Evolutionary conservation across 2,329 filamentous ascomycete species (phyloP), one percentile per base, ranked within the genome.

Genomic region (Periconia sp.): DNA sequence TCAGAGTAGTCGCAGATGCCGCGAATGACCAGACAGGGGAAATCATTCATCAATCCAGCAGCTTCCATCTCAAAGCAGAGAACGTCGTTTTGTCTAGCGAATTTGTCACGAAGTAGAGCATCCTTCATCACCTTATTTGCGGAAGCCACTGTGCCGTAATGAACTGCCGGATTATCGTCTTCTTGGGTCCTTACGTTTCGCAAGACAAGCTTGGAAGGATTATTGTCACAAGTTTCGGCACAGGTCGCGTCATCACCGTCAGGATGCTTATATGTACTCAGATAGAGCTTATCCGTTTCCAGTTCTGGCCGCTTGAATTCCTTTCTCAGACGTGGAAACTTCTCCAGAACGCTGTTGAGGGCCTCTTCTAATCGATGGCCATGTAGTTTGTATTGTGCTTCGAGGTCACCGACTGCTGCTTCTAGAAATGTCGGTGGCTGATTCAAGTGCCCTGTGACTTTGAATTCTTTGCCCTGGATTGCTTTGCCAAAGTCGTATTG

Each of bases 401-500:
- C 57, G 8, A 69, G 56, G 42, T 43, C 53, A 46, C 10, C 57
- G 13, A 68, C 47, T 14, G 66, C 66, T 3, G 50, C 51, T 23
- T 53, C 58, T 18, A 72, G 53, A 17, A 62, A n/a, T 11, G 15
- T 37, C 47, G 66, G 66, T 41, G 60, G 61, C 30, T 49, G 43
- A 37, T 56, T 53, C 7, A 63, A 47, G 35, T 46, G 49, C 15
- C 61, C 61, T n/a, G 57, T 66, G 6, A 13, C 8, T 44, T 54
- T 31, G 40, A 67, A 67, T 1, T 23, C 41, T 8, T 57, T 52
- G 33, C 46, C 53, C 52, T 65, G 60, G 23, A 62, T 55, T 11
- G 14, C 18, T 14, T 69, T 70, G 11, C 66, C 68, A 46, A 59
- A 68, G 31, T 68, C 61, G 45, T 71, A 73, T 18, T 74, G 69